phyloP scores from a whole-genome alignment of 257 asterid genomes.

The Fraxinus excelsior region DNA sequence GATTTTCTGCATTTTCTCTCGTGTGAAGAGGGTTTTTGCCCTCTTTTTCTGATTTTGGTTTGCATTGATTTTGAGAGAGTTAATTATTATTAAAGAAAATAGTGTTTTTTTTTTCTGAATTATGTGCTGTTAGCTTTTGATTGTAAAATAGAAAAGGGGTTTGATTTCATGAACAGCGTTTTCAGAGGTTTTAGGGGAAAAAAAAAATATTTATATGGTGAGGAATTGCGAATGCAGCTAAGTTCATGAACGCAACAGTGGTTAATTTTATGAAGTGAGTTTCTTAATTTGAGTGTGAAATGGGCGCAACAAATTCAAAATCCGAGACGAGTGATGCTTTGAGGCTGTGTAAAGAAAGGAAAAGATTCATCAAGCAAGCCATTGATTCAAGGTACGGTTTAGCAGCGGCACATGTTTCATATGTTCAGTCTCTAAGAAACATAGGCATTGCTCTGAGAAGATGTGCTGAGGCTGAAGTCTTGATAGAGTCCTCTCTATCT shows the following conservation, averaged over 20 bases:
- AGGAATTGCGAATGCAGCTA: constrained; percentile 18
- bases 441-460: constrained; percentile 86
- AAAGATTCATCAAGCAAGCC: constrained; percentile 77
- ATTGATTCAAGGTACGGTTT: constrained; percentile 84
- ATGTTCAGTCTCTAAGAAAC: constrained; percentile 76
- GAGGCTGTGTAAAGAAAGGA: constrained; percentile 82
- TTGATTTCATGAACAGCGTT: background rate
- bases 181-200: background rate
- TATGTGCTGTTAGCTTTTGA: background rate
- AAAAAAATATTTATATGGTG: constrained; percentile 17
- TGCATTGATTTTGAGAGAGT: constrained; percentile 10
- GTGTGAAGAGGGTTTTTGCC: background rate
- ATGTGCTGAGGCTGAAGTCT: constrained; percentile 86
- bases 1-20: constrained; percentile 21
- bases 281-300: constrained; percentile 25
- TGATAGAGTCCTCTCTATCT: constrained; percentile 62
- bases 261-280: constrained; percentile 30
- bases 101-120: constrained; percentile 16
- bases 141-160: background rate
- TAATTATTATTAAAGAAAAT: background rate
- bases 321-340: constrained; percentile 73
- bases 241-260: constrained; percentile 14
- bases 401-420: constrained; percentile 95
- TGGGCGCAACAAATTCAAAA: constrained; percentile 81
- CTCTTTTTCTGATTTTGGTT: constrained; percentile 16